Evolutionary conservation across 1,139 yeast genomes (phyloP).

Genomic region (Scheffersomyces parashehatae): DNA sequence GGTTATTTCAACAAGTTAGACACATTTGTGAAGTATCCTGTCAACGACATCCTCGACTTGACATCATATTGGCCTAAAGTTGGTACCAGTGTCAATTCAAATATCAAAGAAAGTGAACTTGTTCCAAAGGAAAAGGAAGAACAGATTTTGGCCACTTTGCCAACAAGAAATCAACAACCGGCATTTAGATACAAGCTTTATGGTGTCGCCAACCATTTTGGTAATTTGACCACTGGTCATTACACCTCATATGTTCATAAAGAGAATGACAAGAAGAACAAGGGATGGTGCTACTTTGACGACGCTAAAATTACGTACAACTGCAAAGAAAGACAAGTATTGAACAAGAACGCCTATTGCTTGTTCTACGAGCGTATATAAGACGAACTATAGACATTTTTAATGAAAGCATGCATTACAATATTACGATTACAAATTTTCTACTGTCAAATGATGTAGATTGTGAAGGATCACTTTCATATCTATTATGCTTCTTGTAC

Average conservation of each 20-base stretch:
- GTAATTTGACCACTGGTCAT: slow-evolving; percentile 83
- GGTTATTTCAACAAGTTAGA: slow-evolving; percentile 60
- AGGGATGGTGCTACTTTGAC: slow-evolving; percentile 77
- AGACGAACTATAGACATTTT: neutral
- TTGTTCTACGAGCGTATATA: slow-evolving; percentile 58
- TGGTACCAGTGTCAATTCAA: slow-evolving; percentile 32
- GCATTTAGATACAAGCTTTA: slow-evolving; percentile 79
- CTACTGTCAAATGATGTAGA: no score
- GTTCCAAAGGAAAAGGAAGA: slow-evolving; percentile 43
- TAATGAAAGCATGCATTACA: neutral
- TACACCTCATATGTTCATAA: slow-evolving; percentile 84
- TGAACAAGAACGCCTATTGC: slow-evolving; percentile 72
- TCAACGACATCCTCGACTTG: slow-evolving; percentile 56
- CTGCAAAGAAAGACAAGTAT: slow-evolving; percentile 44
- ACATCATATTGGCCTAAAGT: slow-evolving; percentile 77
- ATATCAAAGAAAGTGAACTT: slow-evolving; percentile 10
- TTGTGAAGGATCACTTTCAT: no score
- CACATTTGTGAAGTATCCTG: slow-evolving; percentile 62
- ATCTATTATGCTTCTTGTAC: no score
- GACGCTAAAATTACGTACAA: slow-evolving; percentile 59
- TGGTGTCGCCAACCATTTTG: slow-evolving; percentile 89
- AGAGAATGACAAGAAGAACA: slow-evolving; percentile 35
- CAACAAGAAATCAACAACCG: slow-evolving; percentile 72
- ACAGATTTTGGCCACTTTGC: slow-evolving; percentile 51
- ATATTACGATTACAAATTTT: no score